These are phyloP conservation scores for Leishmania martiniquensis DNA, from an alignment of 208 protist species.

Conservation along the genomic window DNA sequence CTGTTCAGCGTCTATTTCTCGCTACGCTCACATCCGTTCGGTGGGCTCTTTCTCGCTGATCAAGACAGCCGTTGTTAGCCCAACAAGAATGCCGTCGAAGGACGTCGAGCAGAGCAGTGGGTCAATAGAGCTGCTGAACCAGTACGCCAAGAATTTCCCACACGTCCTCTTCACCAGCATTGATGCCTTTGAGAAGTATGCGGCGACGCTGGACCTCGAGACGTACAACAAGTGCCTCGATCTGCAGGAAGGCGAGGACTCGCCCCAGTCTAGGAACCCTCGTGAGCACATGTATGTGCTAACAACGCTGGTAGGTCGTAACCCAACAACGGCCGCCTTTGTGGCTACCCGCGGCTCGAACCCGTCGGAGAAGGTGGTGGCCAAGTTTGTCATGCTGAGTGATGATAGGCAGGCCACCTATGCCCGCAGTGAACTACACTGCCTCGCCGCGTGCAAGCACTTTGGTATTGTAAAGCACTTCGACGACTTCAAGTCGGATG, in stretches of 20 bases:
- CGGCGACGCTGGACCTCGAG: constrained; percentile 43
- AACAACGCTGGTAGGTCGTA: constrained; percentile 75
- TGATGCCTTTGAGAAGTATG: constrained; percentile 72
- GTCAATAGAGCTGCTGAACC: constrained; percentile 60
- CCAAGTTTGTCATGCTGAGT: constrained; percentile 88
- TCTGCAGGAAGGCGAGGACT: constrained; percentile 73
- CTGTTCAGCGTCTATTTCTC: too few relatives aligned
- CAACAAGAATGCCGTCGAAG: constrained; percentile 23
- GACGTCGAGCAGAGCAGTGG: constrained; percentile 34
- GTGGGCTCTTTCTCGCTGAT: too few relatives aligned
- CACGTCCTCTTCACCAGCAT: constrained; percentile 74
- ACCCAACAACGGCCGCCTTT: constrained; percentile 86
- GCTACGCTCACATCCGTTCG: too few relatives aligned
- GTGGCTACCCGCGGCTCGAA: constrained; percentile 76
- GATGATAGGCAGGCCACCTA: constrained; percentile 86
- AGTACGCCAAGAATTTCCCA: constrained; percentile 86
- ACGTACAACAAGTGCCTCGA: constrained; percentile 31
- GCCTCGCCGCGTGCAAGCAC: constrained; percentile 86
- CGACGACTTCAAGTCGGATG: constrained; percentile 76
- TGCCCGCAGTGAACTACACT: constrained; percentile 86
- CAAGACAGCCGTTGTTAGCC: background rate
- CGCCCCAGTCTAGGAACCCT: constrained; percentile 58
- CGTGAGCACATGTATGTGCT: constrained; percentile 87
- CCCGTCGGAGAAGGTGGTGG: constrained; percentile 69
- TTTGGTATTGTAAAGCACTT: constrained; percentile 92